These are phyloP conservation scores for Ambrosiella xylebori DNA, from an alignment of 2,329 filamentous ascomycete genomes.

Conservation along the genomic window DNA sequence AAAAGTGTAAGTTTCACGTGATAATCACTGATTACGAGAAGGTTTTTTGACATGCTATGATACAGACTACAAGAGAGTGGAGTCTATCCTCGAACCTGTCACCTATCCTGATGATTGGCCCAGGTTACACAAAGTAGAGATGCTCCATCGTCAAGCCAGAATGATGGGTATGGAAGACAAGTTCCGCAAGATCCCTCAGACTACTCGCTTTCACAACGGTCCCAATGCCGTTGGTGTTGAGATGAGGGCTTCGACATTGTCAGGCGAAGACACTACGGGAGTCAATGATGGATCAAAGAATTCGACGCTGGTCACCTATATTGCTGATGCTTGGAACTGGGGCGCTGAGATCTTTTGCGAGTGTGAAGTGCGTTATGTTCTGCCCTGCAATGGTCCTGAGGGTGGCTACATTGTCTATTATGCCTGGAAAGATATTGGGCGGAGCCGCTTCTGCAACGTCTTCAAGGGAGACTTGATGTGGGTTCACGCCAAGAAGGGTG, in stretches of 20 bases:
- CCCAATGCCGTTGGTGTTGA: slow-evolving; percentile 46
- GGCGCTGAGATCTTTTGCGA: slow-evolving; percentile 55
- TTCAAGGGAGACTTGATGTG: slow-evolving; percentile 45
- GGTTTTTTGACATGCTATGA: background rate
- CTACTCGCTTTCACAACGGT: slow-evolving; percentile 43
- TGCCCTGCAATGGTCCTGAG: slow-evolving; percentile 30
- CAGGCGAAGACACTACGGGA: slow-evolving; percentile 46
- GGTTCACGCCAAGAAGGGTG: slow-evolving; percentile 46
- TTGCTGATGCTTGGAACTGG: slow-evolving; percentile 55
- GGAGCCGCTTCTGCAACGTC: slow-evolving; percentile 35
- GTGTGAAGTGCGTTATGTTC: slow-evolving; percentile 46
- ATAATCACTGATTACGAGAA: background rate
- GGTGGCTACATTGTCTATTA: slow-evolving; percentile 46
- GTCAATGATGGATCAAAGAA: slow-evolving; percentile 53
- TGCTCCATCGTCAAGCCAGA: slow-evolving; percentile 40
- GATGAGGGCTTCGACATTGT: slow-evolving; percentile 41
- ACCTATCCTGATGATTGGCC: slow-evolving; percentile 42
- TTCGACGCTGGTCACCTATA: slow-evolving; percentile 47
- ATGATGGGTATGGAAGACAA: slow-evolving; percentile 32
- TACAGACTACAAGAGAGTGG: slow-evolving; percentile 39
- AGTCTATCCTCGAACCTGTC: slow-evolving; percentile 38
- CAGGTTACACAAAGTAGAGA: slow-evolving; percentile 36
- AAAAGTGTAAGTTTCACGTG: slow-evolving; percentile 28
- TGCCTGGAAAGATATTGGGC: slow-evolving; percentile 42
- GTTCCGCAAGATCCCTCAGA: slow-evolving; percentile 41